Conservation (phyloP, 495 filamentous ascomycete species). For the Lasiosphaeria ovina region DNA sequence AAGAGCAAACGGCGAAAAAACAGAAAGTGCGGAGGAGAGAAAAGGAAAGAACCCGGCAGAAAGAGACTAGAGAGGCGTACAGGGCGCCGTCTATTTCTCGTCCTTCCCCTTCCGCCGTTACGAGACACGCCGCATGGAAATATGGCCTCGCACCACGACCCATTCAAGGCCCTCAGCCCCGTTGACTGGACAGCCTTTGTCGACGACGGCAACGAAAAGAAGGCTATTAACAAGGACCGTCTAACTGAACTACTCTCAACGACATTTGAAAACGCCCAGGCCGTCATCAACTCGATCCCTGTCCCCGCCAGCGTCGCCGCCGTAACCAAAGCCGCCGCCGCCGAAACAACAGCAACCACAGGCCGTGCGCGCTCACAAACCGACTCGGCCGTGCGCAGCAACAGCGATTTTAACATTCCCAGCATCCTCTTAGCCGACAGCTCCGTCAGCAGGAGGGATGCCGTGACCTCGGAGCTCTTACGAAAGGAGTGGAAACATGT, state of each 20-base stretch:
- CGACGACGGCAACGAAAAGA: not conserved
- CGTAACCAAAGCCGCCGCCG: not conserved
- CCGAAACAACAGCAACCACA: not conserved
- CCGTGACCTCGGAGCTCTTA: constrained; percentile 38
- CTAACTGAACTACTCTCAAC: constrained; percentile 55
- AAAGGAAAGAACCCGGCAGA: too few species aligned
- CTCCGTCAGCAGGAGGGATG: not conserved
- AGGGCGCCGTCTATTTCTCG: too few species aligned
- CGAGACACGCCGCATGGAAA: too few species aligned
- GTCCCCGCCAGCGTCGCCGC: constrained; percentile 18
- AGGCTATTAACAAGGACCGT: constrained; percentile 43
- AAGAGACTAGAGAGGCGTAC: too few species aligned
- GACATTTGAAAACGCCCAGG: constrained; percentile 61
- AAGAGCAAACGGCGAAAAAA: too few species aligned
- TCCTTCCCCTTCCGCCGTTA: too few species aligned
- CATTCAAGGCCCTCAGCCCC: constrained; percentile 71
- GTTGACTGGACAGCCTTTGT: constrained; percentile 60
- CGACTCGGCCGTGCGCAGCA: constrained; percentile 28
- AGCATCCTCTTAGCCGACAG: constrained; percentile 14
- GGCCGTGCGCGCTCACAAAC: constrained; percentile 30
- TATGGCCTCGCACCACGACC: constrained; percentile 50
- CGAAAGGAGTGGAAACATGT: constrained; percentile 85
- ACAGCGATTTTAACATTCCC: not conserved
- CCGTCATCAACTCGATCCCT: constrained; percentile 75
- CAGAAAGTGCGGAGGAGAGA: too few species aligned